phyloP scores from a whole-genome alignment of 2,329 filamentous ascomycete species.

The Gyromitra esculenta region DNA sequence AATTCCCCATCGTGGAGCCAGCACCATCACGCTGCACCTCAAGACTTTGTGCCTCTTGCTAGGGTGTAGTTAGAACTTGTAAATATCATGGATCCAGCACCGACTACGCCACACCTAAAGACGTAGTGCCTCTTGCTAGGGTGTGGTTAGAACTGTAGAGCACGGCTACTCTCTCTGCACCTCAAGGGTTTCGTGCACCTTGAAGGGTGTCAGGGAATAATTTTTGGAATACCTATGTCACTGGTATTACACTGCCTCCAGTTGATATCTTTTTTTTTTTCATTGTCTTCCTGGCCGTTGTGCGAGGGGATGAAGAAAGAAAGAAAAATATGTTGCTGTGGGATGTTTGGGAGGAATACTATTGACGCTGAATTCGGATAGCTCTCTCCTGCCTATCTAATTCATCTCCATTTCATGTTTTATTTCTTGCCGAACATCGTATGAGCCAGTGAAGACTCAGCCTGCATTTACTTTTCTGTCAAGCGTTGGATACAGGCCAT shows the following conservation, averaged over 20 bases:
- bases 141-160: background rate
- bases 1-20: background rate
- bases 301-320: background rate
- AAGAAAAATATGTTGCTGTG: too few species aligned
- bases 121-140: background rate
- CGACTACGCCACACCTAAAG: background rate
- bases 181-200: background rate
- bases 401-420: too few species aligned
- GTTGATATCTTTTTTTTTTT: background rate
- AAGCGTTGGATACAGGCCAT: too few species aligned
- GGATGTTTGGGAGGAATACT: too few species aligned
- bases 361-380: too few species aligned
- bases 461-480: too few species aligned
- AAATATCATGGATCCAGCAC: background rate
- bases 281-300: background rate
- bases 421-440: too few species aligned
- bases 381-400: too few species aligned
- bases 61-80: slow-evolving; percentile 3
- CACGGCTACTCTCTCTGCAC: background rate
- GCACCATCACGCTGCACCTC: background rate
- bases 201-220: background rate
- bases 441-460: too few species aligned
- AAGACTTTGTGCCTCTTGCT: slow-evolving; percentile 11
- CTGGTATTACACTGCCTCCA: slow-evolving; percentile 1
- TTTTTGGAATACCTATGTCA: background rate